Evolutionary conservation across 345 rosid species (phyloP), one percentile per base, ranked within the genome.

Genomic region (Melastoma malabathricum): DNA sequence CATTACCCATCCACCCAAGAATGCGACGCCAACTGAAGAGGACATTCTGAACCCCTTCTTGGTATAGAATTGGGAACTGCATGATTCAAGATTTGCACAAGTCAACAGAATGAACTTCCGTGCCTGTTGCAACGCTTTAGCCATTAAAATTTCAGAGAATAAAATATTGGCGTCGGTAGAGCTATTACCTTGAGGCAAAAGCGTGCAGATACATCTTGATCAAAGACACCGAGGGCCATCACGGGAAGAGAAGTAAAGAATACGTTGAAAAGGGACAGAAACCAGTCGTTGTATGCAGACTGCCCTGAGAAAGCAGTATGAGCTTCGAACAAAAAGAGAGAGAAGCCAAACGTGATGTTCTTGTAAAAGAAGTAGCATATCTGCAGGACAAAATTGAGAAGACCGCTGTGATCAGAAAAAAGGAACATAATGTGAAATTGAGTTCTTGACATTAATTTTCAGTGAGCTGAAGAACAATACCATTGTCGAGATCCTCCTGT

Each of bases 301-400:
- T 86, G 75, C 0, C 71, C 84, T 0, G 98, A 90, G 72, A 90
- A 90, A 56, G 98, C 70, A 20, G 98, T 58, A 60, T 78, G 55
- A 19, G 69, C 66, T 70, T 90, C 96, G 31, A 72, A 90, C 52
- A 86, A 65, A 78, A 82, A 90, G 55, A 86, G 54, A 5, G 86
- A 64, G 75, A 83, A 76, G 50, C 94, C 96, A 14, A 86, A 86
- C 34, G 75, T 54, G 46, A 86, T 71, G 71, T 83, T 90, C 83
- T 90, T 90, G 92, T 86, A 89, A 74, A 89, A 81, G 74, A 89
- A 89, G 79, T 89, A 89, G 84, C 97, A 89, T 64, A 89, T 72
- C 97, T 89, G 89, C 64, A 59, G 34, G 13, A 39, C 16, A 44
- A 64, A 34, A 34, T 0, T 10, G 41, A 34, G 12, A 34, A 23